Evolutionary conservation across 2,329 filamentous ascomycete genomes (phyloP).

Genomic region (Fusarium sp.): DNA sequence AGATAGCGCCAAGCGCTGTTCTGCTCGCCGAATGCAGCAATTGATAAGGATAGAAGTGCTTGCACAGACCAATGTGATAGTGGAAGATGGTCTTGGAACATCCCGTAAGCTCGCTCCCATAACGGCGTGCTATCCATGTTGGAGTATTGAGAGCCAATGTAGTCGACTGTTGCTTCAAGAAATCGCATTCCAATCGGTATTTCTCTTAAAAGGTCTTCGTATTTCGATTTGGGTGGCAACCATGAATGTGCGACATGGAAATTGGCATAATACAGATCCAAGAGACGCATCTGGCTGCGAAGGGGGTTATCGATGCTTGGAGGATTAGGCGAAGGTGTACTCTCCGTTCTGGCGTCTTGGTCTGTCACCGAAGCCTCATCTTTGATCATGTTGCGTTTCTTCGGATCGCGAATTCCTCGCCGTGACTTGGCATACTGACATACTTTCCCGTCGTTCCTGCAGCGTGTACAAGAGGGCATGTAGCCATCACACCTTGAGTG

Average conservation of each 20-base stretch:
- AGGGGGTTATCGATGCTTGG: conserved; percentile 1
- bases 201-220: conserved; percentile 13
- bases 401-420: conserved; percentile 34
- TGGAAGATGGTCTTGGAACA: conserved; percentile 23
- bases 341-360: conserved; percentile 11
- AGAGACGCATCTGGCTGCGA: conserved; percentile 1
- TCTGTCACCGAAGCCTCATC: conserved; percentile 3
- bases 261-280: conserved; percentile 41
- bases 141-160: conserved; percentile 39
- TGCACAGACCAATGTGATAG: conserved; percentile 42
- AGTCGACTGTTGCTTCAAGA: conserved; percentile 24
- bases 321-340: conserved; percentile 22
- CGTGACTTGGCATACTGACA: conserved; percentile 39
- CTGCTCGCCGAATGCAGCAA: conserved; percentile 32
- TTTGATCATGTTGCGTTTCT: conserved; percentile 24
- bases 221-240: conserved; percentile 32
- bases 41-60: conserved; percentile 34
- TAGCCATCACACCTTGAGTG: conserved; percentile 39
- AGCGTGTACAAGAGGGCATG: conserved; percentile 35
- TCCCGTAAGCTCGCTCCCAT: conserved; percentile 20
- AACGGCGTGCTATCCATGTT: conserved; percentile 16
- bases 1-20: not conserved
- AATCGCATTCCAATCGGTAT: conserved; percentile 13
- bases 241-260: conserved; percentile 42
- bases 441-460: conserved; percentile 19